Base-by-base conservation (phyloP, 441 rosid genomes). In the Hura crepitans region DNA sequence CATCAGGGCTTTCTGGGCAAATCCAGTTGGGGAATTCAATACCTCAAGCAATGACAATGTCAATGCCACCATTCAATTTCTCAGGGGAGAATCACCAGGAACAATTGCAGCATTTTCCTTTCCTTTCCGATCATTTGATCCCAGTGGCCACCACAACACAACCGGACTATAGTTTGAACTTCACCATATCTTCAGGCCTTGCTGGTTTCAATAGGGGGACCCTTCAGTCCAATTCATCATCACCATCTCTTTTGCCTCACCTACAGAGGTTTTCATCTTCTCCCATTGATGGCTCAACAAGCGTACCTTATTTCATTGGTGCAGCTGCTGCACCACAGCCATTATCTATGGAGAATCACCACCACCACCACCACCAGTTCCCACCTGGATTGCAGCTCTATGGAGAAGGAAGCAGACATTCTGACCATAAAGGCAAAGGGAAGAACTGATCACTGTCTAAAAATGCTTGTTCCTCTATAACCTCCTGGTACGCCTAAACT, bases 171-270 rank as follows among this genome's bases (percentile, higher is more conserved):
- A 89, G 85, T 73, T 89, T 89, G 3, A 89, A 88, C 80, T 94
- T 91, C 85, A 88, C 89, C 5, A 89, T 91, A 73, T 85, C 98
- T 62, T 79, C 86, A 79, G 80, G 91, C 82, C 88, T 87, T 80
- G 87, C 87, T 86, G 98, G 96, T 88, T 87, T 85, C 89, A 90
- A 89, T 69, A 92, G 99, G 99, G 97, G 99, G 99, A 90, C 99
- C 98, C 99, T 94, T 94, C 99, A 94, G 99, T 94, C 99, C 99
- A 94, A 94, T 94, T 88, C 82, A 65, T 85, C 96, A 62, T 78
- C 86, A 82, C 83, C 88, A 59, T 85, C 88, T 80, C 82, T 89
- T 77, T 82, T 85, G 51, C 81, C 87, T 69, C 87, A 85, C 66
- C 76, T 86, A 67, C 97, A 87, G 85, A 89, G 97, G 96, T 87